Base-by-base conservation (phyloP, 768 basidiomycete genomes). In the Russula griseocarnosa region DNA sequence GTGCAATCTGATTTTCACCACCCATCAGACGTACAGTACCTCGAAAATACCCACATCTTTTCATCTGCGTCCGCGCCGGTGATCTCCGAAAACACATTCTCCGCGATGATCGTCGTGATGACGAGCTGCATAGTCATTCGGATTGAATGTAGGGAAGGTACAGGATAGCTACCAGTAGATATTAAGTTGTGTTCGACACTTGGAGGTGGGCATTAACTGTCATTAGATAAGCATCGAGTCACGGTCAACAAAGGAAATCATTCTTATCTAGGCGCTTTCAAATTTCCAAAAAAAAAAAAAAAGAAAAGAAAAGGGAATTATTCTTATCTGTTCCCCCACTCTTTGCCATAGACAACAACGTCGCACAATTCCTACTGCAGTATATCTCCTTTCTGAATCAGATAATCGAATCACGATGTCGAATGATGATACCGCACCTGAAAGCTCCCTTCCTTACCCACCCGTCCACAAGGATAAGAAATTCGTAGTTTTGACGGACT, bases 401-500 rank as follows among this genome's bases (percentile, higher is more conserved):
- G 10, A 13, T 24, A 26, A 1, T 38, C 52, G 28, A 52, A 4
- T 22, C 55, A 32, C 24, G 24, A 68, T 66, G 59, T 62, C 63
- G 13, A 30, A 46, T 34, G 30, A 16, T 49, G 69, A 70, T 42
- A n/a, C 55, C 36, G 73, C 71, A n/a, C 78, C 87, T 30, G 74
- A 83, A 71, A 89, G 87, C 74, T 86, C 84, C 3, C 79, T 93
- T 0, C 89, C 88, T 5, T 91, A 92, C 75, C 92, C 92, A 28
- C 86, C 90, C 1, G 76, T 95, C 38, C 84, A 92, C 76, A 77
- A 76, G 57, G 85, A 89, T 76, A 91, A 92, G 76, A 83, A 83
- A 71, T 94, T 94, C 65, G 85, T 96, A 22, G 90, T 90, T 13
- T 78, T 96, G 51, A 91, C 92, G 58, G 94, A 98, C 73, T 98